Evolutionary conservation across 192 early-diverging fungal genomes (phyloP), one percentile per base, ranked within the genome.

Genomic region (Podila epigama): DNA sequence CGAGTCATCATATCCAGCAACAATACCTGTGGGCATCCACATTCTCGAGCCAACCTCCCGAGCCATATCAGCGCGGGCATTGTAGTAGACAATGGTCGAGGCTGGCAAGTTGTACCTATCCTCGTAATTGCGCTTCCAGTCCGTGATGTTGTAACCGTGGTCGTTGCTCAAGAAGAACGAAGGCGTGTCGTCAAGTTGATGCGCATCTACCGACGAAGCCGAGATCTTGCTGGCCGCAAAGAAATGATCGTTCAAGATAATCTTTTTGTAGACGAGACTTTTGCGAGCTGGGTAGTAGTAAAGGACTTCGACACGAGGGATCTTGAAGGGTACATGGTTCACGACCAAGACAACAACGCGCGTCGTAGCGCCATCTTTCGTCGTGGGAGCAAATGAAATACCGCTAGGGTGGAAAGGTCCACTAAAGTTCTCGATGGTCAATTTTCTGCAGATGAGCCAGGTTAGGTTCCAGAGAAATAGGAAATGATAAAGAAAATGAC

Each of bases 221-320:
- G 66, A 54, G 34, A 77, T 77, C 64, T 77, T 77, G 61, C 68
- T 77, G 56, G 73, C 73, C 4, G 73, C 57, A 18, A 68, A 59
- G 32, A 77, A 77, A 41, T 68, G 15, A 25, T 68, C 61, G 40
- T 56, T 64, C 27, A 60, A 68, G 36, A 77, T 68, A 10, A 66
- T 77, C 66, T 77, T 77, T 35, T 77, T 77, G 66, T 77, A 77
- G 22, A 77, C 73, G 12, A 77, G 66, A 33, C 53, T 58, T 56
- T 77, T 77, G 48, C 73, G 73, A 6, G 73, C 73, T 11, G 73
- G 73, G 61, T 77, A 77, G 56, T 77, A 77, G 34, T 77, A 77
- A 15, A 77, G 73, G 11, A 77, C 73, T 33, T 77, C 73, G 25
- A 77, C 61, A 27, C 73, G 63, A 22, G 73, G 73, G 10, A 58